Conservation (phyloP, 2,329 filamentous ascomycete species). For the Neurospora sp. region DNA sequence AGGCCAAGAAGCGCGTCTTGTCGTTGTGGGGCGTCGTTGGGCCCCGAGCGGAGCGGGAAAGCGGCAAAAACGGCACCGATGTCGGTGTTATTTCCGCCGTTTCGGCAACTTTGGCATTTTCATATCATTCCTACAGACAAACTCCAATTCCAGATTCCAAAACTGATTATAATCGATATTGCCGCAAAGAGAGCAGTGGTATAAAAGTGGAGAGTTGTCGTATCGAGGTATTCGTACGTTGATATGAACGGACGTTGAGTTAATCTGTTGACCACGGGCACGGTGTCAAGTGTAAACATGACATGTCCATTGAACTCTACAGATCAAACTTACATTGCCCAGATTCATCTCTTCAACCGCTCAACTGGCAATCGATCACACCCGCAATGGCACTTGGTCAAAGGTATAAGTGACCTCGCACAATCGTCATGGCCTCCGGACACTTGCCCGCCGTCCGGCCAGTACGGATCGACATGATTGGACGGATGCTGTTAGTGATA, state of each 20-base stretch:
- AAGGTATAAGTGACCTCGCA: not conserved
- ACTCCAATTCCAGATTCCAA: not conserved
- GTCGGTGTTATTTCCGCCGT: not conserved
- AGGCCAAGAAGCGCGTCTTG: not conserved
- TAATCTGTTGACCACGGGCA: not conserved
- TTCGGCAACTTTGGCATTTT: not conserved
- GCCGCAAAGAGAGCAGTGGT: not conserved
- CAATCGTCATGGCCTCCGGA: not conserved
- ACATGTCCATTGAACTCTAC: not conserved
- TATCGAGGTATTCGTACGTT: not conserved
- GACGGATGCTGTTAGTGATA: not conserved
- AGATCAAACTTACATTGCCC: not conserved
- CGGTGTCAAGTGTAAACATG: not conserved
- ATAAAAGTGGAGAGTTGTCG: not conserved
- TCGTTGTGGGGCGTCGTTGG: not conserved
- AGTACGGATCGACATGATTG: not conserved
- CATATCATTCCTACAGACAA: not conserved
- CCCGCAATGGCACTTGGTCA: not conserved
- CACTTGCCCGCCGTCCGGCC: not conserved
- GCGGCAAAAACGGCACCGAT: not conserved
- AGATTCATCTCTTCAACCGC: not conserved
- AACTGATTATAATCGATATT: not conserved
- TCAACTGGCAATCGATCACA: not conserved
- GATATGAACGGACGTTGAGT: not conserved
- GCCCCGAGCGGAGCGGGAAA: not conserved